A percentile compares a stretch with the other conserved stretches of the same genome.
phyloP scores from a whole-genome alignment of 2,329 filamentous ascomycete species.

The Fusarium pseudoanthophilum region DNA sequence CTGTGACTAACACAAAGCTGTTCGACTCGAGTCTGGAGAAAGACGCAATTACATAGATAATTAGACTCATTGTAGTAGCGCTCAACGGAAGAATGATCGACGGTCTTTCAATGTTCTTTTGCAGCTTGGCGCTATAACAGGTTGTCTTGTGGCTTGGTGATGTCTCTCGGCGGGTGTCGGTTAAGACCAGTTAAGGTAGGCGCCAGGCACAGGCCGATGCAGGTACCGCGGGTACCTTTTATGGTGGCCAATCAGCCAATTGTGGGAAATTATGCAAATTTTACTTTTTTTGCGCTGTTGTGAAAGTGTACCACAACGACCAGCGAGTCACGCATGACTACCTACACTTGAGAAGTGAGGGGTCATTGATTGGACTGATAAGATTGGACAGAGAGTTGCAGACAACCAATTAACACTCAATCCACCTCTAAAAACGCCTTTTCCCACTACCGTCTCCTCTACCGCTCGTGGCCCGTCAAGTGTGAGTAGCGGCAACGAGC shows the following conservation, averaged over 20 bases:
- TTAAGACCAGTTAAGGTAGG: slow-evolving; percentile 23
- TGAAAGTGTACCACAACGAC: slow-evolving; percentile 6
- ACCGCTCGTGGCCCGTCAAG: not conserved
- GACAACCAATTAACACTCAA: slow-evolving; percentile 4
- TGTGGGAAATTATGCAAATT: slow-evolving; percentile 37
- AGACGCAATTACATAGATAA: slow-evolving; percentile 15
- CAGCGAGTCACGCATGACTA: slow-evolving; percentile 1
- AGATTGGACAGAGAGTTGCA: slow-evolving; percentile 17
- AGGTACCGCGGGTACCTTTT: no score
- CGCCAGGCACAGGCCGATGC: slow-evolving; percentile 32
- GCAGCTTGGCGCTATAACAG: not conserved
- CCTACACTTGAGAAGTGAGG: not conserved
- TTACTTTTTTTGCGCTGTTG: slow-evolving; percentile 36
- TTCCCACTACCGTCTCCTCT: not conserved
- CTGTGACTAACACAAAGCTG: not conserved
- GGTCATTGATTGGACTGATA: slow-evolving; percentile 7
- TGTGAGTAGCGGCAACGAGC: slow-evolving; percentile 18
- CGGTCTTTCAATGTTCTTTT: slow-evolving; percentile 9
- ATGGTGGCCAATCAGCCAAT: slow-evolving; percentile 9
- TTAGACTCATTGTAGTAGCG: slow-evolving; percentile 28
- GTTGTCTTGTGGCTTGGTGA: not conserved
- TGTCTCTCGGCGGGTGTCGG: not conserved
- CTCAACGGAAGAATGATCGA: slow-evolving; percentile 19
- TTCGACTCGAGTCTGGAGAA: not conserved
- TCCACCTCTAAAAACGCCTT: slow-evolving; percentile 12